Evolutionary conservation across 164 flowering plant species (phyloP).

Genomic region (Warburgia ugandensis): DNA sequence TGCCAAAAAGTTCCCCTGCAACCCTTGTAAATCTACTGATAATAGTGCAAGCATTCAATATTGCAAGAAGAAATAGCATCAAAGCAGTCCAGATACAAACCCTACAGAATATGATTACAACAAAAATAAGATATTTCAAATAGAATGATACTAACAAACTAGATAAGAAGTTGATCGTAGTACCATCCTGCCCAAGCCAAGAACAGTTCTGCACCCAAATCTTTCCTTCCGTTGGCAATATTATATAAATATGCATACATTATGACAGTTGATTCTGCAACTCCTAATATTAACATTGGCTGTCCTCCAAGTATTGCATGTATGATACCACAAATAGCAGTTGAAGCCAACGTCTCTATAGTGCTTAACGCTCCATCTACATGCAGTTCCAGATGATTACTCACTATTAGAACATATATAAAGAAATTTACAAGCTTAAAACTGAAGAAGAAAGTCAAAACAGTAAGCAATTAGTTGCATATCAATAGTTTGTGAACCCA

Average conservation of each 20-base stretch:
- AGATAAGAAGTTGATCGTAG: too few relatives aligned
- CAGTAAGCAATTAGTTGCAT: too few relatives aligned
- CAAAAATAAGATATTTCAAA: too few relatives aligned
- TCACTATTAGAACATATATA: too few relatives aligned
- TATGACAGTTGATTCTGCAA: too few relatives aligned
- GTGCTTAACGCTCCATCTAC: conserved; percentile 53
- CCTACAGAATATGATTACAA: conserved; percentile 33
- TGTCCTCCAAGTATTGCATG: conserved; percentile 58
- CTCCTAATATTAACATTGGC: conserved; percentile 42
- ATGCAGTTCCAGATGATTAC: too few relatives aligned
- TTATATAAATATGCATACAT: conserved; percentile 53
- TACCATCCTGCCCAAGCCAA: conserved; percentile 65
- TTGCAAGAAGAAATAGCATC: conserved; percentile 40
- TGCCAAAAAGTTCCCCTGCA: too few relatives aligned
- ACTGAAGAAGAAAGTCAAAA: too few relatives aligned
- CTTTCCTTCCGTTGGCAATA: conserved; percentile 26
- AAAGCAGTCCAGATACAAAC: conserved; percentile 56
- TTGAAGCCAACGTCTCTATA: conserved; percentile 46
- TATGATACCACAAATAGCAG: conserved; percentile 56
- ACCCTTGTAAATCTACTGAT: too few relatives aligned
- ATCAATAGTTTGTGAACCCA: too few relatives aligned
- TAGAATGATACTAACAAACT: too few relatives aligned
- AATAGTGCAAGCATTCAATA: conserved; percentile 54
- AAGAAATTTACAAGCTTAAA: too few relatives aligned
- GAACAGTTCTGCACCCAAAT: conserved; percentile 33